phyloP scores from a whole-genome alignment of 192 early-diverging fungal species.

The Umbelopsis isabellina region DNA sequence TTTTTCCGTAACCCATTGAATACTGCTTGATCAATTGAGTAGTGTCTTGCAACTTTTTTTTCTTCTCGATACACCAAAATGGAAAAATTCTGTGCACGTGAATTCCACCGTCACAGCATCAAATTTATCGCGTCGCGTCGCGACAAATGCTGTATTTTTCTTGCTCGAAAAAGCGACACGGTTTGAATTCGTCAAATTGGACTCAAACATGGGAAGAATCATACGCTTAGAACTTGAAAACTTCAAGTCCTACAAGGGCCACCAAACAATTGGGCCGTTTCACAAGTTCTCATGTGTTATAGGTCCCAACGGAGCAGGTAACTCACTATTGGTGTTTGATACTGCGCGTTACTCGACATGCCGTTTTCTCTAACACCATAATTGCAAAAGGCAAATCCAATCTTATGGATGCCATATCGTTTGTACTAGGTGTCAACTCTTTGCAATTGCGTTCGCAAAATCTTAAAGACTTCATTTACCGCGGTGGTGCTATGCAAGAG shows the following conservation, averaged over 20 bases:
- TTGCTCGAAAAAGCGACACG: background rate
- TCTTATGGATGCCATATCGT: slow-evolving; percentile 98
- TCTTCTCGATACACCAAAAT: background rate
- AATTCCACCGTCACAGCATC: background rate
- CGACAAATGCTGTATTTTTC: background rate
- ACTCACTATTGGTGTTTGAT: slow-evolving; percentile 4
- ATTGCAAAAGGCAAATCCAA: slow-evolving; percentile 85
- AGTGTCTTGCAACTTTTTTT: slow-evolving; percentile 7
- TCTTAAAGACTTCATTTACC: slow-evolving; percentile 91
- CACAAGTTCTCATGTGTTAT: slow-evolving; percentile 93
- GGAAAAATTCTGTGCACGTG: slow-evolving; percentile 6
- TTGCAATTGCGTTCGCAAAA: slow-evolving; percentile 88
- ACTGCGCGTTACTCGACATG: background rate
- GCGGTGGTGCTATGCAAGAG: slow-evolving; percentile 56
- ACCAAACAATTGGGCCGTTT: slow-evolving; percentile 93
- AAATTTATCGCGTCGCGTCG: background rate
- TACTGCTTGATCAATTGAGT: background rate
- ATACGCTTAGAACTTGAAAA: slow-evolving; percentile 91
- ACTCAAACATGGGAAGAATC: slow-evolving; percentile 73
- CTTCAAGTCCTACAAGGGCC: slow-evolving; percentile 99
- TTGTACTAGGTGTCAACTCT: slow-evolving; percentile 95
- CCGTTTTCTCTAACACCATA: background rate
- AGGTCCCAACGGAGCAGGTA: slow-evolving; percentile 96
- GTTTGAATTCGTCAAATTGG: background rate
- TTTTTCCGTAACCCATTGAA: slow-evolving; percentile 14